A percentile compares a stretch with the other conserved stretches of the same genome.
These are phyloP conservation scores for Elongisporangium anandrum DNA, from an alignment of 352 stramenopile genomes.

Conservation along the genomic window DNA sequence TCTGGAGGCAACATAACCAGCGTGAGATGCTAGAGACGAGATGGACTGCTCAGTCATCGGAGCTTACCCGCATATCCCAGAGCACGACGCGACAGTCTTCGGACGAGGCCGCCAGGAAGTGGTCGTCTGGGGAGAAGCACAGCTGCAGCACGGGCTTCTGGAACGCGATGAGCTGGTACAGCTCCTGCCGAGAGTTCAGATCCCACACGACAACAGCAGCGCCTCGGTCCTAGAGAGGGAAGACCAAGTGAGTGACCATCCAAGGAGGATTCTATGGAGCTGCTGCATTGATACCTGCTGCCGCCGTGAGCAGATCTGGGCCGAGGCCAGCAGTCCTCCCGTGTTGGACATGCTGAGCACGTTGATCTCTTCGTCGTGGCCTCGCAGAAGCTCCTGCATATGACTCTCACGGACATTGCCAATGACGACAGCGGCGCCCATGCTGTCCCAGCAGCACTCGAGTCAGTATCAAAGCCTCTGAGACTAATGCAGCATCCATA, in stretches of 20 bases:
- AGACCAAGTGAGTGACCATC: too few species aligned
- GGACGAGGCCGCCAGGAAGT: slow-evolving; percentile 63
- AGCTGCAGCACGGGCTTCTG: slow-evolving; percentile 58
- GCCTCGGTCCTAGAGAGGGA: slow-evolving; percentile 18
- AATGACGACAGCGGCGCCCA: slow-evolving; percentile 49
- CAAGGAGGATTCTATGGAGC: too few species aligned
- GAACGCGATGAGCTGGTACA: slow-evolving; percentile 59
- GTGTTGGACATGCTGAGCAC: slow-evolving; percentile 34
- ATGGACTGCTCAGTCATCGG: neutral
- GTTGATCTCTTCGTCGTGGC: slow-evolving; percentile 57
- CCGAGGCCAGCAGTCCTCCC: slow-evolving; percentile 34
- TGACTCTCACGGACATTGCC: slow-evolving; percentile 45
- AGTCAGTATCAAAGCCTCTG: neutral
- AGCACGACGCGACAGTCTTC: slow-evolving; percentile 65
- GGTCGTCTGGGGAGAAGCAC: slow-evolving; percentile 71
- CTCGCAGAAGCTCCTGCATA: slow-evolving; percentile 47
- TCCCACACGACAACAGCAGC: slow-evolving; percentile 49
- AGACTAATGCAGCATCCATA: neutral
- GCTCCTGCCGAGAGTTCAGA: slow-evolving; percentile 26
- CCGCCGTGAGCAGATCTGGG: slow-evolving; percentile 36
- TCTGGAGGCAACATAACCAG: slow-evolving; percentile 24
- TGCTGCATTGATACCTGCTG: slow-evolving; percentile 1
- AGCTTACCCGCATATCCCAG: slow-evolving; percentile 68
- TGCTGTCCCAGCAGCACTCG: slow-evolving; percentile 13
- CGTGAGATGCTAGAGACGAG: neutral